phyloP scores from a whole-genome alignment of 2,329 filamentous ascomycete genomes.

The Phaeosphaeriaceae sp. region DNA sequence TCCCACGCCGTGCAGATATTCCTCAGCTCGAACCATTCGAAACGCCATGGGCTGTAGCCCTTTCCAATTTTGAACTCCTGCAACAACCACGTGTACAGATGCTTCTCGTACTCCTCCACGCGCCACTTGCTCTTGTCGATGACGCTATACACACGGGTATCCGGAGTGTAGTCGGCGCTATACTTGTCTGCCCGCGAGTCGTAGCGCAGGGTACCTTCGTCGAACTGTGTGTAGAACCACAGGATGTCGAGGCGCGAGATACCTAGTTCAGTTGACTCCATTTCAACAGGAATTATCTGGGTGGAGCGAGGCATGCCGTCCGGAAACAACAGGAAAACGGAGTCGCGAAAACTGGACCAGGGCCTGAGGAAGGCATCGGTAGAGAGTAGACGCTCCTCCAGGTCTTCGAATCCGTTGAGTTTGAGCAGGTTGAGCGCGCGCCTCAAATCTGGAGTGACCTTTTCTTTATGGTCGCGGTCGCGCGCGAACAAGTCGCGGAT shows the following conservation, averaged over 20 bases:
- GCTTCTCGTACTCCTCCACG: slow-evolving; percentile 38
- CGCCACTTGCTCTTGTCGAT: slow-evolving; percentile 39
- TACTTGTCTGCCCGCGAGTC: slow-evolving; percentile 29
- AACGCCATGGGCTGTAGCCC: slow-evolving; percentile 28
- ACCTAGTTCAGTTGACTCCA: slow-evolving; percentile 1
- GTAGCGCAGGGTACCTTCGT: slow-evolving; percentile 35
- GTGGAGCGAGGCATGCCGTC: slow-evolving; percentile 17
- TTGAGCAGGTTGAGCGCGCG: slow-evolving; percentile 33
- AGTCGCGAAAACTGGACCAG: slow-evolving; percentile 41
- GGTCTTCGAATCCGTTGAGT: slow-evolving; percentile 22
- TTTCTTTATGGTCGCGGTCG: slow-evolving; percentile 16
- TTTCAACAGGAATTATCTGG: background rate
- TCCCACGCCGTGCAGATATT: slow-evolving; percentile 39
- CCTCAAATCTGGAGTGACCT: slow-evolving; percentile 24
- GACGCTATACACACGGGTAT: slow-evolving; percentile 16
- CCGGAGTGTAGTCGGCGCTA: slow-evolving; percentile 14
- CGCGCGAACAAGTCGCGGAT: slow-evolving; percentile 22
- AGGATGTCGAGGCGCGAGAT: slow-evolving; percentile 34
- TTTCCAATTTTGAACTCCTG: slow-evolving; percentile 44
- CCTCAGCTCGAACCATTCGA: slow-evolving; percentile 36
- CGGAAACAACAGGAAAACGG: slow-evolving; percentile 27
- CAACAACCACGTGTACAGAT: slow-evolving; percentile 41
- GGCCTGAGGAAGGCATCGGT: slow-evolving; percentile 38
- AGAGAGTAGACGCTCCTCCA: slow-evolving; percentile 39
- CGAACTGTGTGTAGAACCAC: slow-evolving; percentile 42